A percentile compares a stretch with the other conserved stretches of the same genome.
Conservation (phyloP, 192 early-diverging fungal genomes). For the Backusella tarrabulga region DNA sequence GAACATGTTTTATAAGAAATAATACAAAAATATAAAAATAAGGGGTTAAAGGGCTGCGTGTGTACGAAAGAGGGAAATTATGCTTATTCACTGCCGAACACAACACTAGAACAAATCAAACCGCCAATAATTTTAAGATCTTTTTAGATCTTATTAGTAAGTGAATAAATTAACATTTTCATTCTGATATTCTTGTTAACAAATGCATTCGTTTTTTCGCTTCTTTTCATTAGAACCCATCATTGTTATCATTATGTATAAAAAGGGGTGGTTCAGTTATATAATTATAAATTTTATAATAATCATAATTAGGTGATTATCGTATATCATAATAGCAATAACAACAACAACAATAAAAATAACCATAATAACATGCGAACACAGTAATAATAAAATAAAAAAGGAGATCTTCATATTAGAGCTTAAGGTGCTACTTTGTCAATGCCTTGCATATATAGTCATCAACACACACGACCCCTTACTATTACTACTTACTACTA, state of each 20-base stretch:
- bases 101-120: not conserved
- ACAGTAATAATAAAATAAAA: not conserved
- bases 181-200: not conserved
- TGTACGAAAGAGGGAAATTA: constrained; percentile 5
- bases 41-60: not conserved
- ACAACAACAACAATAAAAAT: not conserved
- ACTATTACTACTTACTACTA: not conserved
- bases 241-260: not conserved
- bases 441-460: not conserved
- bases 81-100: not conserved
- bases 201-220: not conserved
- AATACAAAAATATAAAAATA: not conserved
- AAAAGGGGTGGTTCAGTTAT: not conserved
- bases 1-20: not conserved
- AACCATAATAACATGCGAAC: not conserved
- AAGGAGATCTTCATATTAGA: constrained; percentile 1
- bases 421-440: not conserved
- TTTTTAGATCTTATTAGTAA: not conserved
- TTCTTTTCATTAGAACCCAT: not conserved
- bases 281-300: not conserved
- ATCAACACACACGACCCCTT: not conserved
- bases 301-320: not conserved
- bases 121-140: not conserved
- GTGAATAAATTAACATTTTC: not conserved
- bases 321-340: not conserved